phyloP scores from a whole-genome alignment of 352 stramenopile species.

The Blastocystis sp. region DNA sequence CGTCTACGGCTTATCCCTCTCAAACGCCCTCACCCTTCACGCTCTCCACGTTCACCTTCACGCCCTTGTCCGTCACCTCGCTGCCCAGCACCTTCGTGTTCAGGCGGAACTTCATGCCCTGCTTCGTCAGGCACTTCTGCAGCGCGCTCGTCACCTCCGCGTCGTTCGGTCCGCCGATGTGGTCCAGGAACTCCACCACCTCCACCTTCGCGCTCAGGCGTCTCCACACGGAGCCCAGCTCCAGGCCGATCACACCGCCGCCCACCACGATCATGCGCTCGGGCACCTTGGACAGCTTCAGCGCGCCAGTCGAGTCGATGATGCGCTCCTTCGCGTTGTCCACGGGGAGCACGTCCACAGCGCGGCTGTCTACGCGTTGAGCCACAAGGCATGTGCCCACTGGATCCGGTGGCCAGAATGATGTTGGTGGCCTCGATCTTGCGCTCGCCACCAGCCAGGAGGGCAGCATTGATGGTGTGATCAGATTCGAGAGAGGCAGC shows the following conservation, averaged over 20 bases:
- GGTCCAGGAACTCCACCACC: constrained; percentile 95
- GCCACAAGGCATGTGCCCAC: constrained; percentile 66
- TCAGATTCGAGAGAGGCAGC: constrained; percentile 86
- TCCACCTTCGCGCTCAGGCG: constrained; percentile 90
- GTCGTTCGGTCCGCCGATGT: constrained; percentile 80
- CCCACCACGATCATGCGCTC: constrained; percentile 92
- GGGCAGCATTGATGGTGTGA: constrained; percentile 84
- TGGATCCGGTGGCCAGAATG: constrained; percentile 83
- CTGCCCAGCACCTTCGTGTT: constrained; percentile 88
- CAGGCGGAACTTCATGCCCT: constrained; percentile 95
- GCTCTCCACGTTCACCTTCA: constrained; percentile 91
- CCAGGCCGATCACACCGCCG: constrained; percentile 93
- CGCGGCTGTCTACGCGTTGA: constrained; percentile 78
- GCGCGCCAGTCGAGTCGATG: constrained; percentile 93
- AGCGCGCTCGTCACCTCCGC: constrained; percentile 91
- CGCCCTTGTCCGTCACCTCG: constrained; percentile 84
- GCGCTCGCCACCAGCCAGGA: constrained; percentile 85
- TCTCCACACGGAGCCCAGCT: constrained; percentile 96
- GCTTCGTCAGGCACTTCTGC: constrained; percentile 93
- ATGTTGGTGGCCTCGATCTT: constrained; percentile 94
- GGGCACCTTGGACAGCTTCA: constrained; percentile 87
- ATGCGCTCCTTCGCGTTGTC: constrained; percentile 93
- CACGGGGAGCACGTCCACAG: constrained; percentile 88
- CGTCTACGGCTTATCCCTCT: constrained; percentile 53
- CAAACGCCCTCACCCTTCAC: constrained; percentile 76